Base-by-base conservation (phyloP, 2,329 filamentous ascomycete species). In the Diaporthe batatas region DNA sequence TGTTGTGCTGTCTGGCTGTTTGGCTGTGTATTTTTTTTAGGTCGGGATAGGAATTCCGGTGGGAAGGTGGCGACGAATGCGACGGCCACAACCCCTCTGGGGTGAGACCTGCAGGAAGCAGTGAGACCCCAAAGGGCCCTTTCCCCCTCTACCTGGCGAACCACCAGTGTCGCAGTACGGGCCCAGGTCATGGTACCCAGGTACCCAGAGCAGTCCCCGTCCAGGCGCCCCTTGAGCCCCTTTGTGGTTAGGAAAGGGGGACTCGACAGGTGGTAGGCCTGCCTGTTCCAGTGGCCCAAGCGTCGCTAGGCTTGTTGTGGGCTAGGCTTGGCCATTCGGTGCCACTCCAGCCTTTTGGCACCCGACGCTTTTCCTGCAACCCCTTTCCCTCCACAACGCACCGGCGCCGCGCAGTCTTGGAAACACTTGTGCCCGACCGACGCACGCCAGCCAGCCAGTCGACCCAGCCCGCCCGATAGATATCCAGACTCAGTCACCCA, bases 361-460 rank as follows among this genome's bases (percentile, higher is more conserved):
- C 68, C 55, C 55, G 68, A 70, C 68, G 42, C 44, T 70, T 53
- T 70, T 70, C 58, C 68, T 70, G 68, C 68, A 70, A 70, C 68
- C 68, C 68, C 68, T 70, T 70, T 70, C 68, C 68, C 57, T 62
- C 68, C 55, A 64, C 68, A 62, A 62, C 44, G 44, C 34, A 29
- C 34, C 68, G 47, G 57, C 58, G 25, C 44, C 58, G 68, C 21
- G 58, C 42, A 34, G 55, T 53, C 55, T 59, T 70, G 55, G 44
- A 62, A 51, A 68, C 65, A 44, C 62, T 53, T 68, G 65, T 68
- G 68, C 68, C 57, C 42, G 68, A 70, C 68, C 42, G 58, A 67
- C 62, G 62, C 47, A 67, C 62, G 47, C 44, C 62, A 67, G 44
- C 44, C 62, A 67, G 44, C 62, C 62, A 59, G 36, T 42, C 44